Evolutionary conservation across 441 rosid species (phyloP).

Genomic region (Erodium chrysanthum): DNA sequence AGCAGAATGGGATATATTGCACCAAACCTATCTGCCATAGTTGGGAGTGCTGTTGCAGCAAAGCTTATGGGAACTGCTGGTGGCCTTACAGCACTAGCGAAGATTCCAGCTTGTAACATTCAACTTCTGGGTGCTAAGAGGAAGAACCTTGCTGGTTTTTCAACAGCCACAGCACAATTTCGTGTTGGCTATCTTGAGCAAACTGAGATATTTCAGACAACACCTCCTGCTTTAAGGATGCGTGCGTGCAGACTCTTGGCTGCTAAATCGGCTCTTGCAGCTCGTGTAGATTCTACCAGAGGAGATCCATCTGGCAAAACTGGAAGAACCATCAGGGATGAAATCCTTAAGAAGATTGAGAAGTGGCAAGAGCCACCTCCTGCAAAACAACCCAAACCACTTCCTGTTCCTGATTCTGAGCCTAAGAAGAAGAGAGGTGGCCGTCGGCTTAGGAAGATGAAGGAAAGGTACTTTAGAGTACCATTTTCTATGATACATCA

Average conservation of each 20-base stretch:
- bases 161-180: conserved; percentile 69
- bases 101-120: conserved; percentile 92
- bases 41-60: conserved; percentile 94
- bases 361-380: conserved; percentile 99
- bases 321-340: conserved; percentile 60
- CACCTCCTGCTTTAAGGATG: conserved; percentile 68
- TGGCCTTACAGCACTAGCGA: conserved; percentile 72
- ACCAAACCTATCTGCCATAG: conserved; percentile 77
- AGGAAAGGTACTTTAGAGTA: conserved; percentile 49
- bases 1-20: conserved; percentile 91
- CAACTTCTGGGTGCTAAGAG: conserved; percentile 87
- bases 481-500: neutral
- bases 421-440: conserved; percentile 96
- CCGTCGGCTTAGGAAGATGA: conserved; percentile 84
- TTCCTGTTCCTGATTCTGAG: conserved; percentile 95
- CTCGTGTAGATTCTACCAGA: conserved; percentile 72
- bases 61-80: conserved; percentile 94
- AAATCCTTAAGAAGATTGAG: conserved; percentile 74
- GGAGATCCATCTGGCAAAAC: conserved; percentile 71
- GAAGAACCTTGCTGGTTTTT: conserved; percentile 91
- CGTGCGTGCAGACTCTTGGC: conserved; percentile 82
- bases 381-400: conserved; percentile 93
- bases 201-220: conserved; percentile 73
- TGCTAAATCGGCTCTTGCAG: conserved; percentile 78
- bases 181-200: conserved; percentile 87